These are phyloP conservation scores for Plantago major DNA, from an alignment of 257 asterid species.

Conservation along the genomic window DNA sequence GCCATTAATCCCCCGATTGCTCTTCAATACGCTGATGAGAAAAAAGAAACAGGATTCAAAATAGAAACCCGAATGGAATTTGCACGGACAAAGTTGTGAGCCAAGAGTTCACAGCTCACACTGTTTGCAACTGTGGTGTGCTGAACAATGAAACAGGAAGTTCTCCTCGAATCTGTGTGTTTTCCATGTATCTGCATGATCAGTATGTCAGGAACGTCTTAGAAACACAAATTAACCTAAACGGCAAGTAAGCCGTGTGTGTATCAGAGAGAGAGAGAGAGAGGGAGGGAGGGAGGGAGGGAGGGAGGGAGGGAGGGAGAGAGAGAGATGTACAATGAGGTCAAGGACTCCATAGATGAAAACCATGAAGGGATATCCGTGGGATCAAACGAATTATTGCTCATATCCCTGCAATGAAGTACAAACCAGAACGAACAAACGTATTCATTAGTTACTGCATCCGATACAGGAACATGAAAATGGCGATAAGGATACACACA, in stretches of 20 bases:
- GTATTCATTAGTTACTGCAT: neutral
- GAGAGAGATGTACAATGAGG: slow-evolving; percentile 49
- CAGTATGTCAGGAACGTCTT: slow-evolving; percentile 7
- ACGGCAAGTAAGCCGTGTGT: neutral
- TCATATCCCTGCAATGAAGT: slow-evolving; percentile 55
- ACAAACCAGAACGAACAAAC: neutral
- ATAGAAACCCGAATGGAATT: neutral
- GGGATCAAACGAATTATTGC: slow-evolving; percentile 65
- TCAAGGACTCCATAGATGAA: slow-evolving; percentile 55
- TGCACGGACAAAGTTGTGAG: neutral
- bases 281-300: too few species aligned
- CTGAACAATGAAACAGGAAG: slow-evolving; percentile 52
- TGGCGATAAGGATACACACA: too few species aligned
- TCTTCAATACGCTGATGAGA: slow-evolving; percentile 47
- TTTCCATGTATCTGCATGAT: slow-evolving; percentile 65
- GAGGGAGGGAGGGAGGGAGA: slow-evolving; percentile 10
- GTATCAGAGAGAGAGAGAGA: neutral
- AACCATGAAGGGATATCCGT: slow-evolving; percentile 60
- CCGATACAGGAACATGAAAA: neutral
- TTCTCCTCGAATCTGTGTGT: slow-evolving; percentile 44
- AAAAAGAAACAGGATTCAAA: slow-evolving; percentile 3
- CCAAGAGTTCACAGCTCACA: slow-evolving; percentile 38
- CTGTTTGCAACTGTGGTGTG: slow-evolving; percentile 62
- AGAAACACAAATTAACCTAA: neutral
- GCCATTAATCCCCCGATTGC: slow-evolving; percentile 42